Percentiles rank a stretch among this genome's conserved stretches.
Evolutionary conservation across 768 basidiomycete genomes (phyloP).

Genomic region (Naematelia aurantialba): DNA sequence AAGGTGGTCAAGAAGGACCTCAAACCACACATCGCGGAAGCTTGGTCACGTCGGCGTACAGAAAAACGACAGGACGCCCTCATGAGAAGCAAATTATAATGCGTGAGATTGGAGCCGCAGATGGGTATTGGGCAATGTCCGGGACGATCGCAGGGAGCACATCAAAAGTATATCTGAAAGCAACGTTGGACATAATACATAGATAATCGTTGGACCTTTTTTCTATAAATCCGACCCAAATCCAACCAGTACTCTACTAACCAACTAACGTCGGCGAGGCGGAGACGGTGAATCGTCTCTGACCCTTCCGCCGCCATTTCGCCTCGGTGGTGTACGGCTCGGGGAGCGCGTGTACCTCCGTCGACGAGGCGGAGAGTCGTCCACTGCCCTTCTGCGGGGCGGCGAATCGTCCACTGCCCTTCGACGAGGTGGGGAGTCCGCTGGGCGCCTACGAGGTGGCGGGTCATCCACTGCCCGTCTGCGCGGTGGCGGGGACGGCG

Average conservation of each 20-base stretch:
- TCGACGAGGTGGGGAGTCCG: slow-evolving; percentile 15
- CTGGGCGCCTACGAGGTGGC: too few species aligned
- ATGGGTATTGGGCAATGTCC: too few species aligned
- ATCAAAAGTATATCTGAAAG: slow-evolving; percentile 3
- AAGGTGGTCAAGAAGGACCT: slow-evolving; percentile 42
- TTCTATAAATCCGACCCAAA: neutral
- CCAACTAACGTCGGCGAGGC: neutral
- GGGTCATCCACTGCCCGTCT: slow-evolving; percentile 8
- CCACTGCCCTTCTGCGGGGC: neutral
- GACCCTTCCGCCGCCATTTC: neutral
- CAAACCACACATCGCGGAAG: slow-evolving; percentile 16
- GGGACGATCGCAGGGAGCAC: neutral
- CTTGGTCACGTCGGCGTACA: slow-evolving; percentile 18
- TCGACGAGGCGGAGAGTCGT: neutral
- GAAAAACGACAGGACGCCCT: neutral
- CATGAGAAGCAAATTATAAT: neutral
- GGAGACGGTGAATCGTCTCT: neutral
- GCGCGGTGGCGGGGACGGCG: slow-evolving; percentile 10
- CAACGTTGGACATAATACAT: neutral
- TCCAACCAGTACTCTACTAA: neutral
- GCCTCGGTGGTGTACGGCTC: neutral
- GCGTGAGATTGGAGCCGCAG: too few species aligned
- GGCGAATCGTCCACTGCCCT: slow-evolving; percentile 4
- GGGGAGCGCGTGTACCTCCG: neutral
- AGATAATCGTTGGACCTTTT: neutral